Percentiles rank a stretch among this genome's conserved stretches.
Conservation (phyloP, 352 stramenopile species). For the Blastocystis sp. region DNA sequence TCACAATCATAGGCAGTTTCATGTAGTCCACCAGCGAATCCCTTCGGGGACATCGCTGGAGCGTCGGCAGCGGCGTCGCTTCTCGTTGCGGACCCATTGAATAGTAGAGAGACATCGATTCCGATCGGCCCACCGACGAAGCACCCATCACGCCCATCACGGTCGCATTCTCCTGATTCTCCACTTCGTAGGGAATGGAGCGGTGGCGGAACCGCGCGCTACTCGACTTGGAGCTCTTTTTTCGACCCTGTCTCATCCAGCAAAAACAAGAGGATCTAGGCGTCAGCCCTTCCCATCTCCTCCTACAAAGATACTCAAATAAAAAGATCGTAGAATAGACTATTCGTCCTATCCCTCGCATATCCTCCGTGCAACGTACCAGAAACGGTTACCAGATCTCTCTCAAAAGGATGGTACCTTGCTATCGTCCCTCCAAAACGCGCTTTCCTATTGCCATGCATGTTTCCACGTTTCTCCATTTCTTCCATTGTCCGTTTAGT, state of each 20-base stretch:
- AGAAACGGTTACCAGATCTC: too few relatives aligned
- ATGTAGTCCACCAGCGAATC: slow-evolving; percentile 50
- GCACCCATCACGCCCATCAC: not conserved
- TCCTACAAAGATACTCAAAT: too few relatives aligned
- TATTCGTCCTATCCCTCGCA: too few relatives aligned
- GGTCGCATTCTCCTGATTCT: not conserved
- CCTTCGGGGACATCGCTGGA: not conserved
- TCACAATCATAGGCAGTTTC: not conserved
- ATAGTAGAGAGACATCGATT: not conserved
- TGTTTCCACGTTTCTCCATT: too few relatives aligned
- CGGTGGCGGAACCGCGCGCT: not conserved
- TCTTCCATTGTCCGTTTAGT: too few relatives aligned
- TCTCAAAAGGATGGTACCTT: too few relatives aligned
- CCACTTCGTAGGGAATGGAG: not conserved
- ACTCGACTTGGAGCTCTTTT: slow-evolving; percentile 7
- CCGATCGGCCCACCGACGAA: not conserved
- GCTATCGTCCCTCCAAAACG: too few relatives aligned
- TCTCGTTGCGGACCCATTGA: not conserved
- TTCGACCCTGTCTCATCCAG: slow-evolving; percentile 39
- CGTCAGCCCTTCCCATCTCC: too few relatives aligned
- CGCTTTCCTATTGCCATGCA: too few relatives aligned
- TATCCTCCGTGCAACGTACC: too few relatives aligned
- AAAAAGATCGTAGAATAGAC: too few relatives aligned
- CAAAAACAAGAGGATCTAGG: too few relatives aligned
- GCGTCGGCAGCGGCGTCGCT: not conserved